A percentile compares a stretch with the other conserved stretches of the same genome.
phyloP scores from a whole-genome alignment of 257 asterid genomes.

The Cinchona pubescens region DNA sequence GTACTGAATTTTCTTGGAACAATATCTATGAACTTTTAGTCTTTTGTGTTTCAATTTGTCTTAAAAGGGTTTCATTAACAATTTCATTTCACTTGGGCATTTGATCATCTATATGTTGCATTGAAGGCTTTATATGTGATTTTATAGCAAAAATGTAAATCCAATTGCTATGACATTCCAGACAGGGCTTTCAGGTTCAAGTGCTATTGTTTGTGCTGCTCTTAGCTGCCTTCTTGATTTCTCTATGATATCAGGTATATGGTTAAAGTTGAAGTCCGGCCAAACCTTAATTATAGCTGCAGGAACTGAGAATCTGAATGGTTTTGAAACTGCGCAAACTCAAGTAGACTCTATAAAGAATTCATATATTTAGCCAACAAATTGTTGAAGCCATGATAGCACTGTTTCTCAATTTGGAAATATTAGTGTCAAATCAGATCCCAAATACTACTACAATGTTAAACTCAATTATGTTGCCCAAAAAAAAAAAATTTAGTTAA shows the following conservation, averaged over 20 bases:
- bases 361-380: no score
- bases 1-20: neutral
- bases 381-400: no score
- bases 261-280: slow-evolving; percentile 78
- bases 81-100: neutral
- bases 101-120: neutral
- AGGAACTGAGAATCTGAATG: neutral
- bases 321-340: neutral
- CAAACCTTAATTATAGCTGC: no score
- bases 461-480: no score
- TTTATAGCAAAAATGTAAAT: neutral
- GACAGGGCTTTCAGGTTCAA: slow-evolving; percentile 99
- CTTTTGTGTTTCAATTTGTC: no score
- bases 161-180: slow-evolving; percentile 33
- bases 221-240: slow-evolving; percentile 94
- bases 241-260: slow-evolving; percentile 76
- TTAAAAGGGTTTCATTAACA: neutral
- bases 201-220: slow-evolving; percentile 96
- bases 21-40: neutral
- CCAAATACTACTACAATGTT: no score
- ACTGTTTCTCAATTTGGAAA: no score
- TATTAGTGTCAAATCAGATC: no score
- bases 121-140: neutral
- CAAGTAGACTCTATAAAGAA: no score
- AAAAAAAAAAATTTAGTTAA: no score